A percentile compares a stretch with the other conserved stretches of the same genome.
phyloP scores from a whole-genome alignment of 2,329 filamentous ascomycete species.

The Dactylellina haptotyla region DNA sequence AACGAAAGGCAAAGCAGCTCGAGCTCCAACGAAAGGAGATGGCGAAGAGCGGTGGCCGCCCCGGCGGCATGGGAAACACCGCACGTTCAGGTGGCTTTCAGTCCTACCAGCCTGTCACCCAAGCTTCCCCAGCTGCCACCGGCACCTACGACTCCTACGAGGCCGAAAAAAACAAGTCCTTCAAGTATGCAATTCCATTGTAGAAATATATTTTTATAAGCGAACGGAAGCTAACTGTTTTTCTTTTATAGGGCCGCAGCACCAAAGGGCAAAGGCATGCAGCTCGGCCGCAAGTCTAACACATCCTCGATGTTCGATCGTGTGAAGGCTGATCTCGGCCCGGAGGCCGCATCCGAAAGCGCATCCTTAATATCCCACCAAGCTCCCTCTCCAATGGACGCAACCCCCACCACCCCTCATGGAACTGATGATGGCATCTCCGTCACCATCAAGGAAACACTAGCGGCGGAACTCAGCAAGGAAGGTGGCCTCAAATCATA shows the following conservation, averaged over 20 bases:
- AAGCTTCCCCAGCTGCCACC: constrained; percentile 70
- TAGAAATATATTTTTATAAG: not conserved
- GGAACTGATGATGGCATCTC: constrained; percentile 86
- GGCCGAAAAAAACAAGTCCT: constrained; percentile 94
- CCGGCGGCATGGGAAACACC: constrained; percentile 47
- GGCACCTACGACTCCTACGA: constrained; percentile 95
- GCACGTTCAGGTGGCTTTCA: constrained; percentile 85
- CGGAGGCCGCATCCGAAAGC: constrained; percentile 76
- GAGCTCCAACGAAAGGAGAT: constrained; percentile 99
- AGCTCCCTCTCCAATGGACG: constrained; percentile 63
- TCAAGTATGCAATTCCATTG: constrained; percentile 70
- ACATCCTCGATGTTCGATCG: constrained; percentile 97
- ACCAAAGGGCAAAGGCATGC: constrained; percentile 96
- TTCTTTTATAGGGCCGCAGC: constrained; percentile 67
- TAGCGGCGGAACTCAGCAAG: constrained; percentile 85
- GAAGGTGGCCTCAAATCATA: constrained; percentile 89
- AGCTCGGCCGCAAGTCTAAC: constrained; percentile 98
- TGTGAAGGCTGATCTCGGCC: constrained; percentile 89
- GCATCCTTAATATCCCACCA: constrained; percentile 72
- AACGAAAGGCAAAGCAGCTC: constrained; percentile 97
- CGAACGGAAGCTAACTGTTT: constrained; percentile 55
- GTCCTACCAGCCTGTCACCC: constrained; percentile 83
- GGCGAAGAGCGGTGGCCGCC: constrained; percentile 74
- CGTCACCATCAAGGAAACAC: constrained; percentile 86
- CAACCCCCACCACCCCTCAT: constrained; percentile 71